Conservation (phyloP, 2,329 filamentous ascomycete species). For the Plenodomus biglobosus region DNA sequence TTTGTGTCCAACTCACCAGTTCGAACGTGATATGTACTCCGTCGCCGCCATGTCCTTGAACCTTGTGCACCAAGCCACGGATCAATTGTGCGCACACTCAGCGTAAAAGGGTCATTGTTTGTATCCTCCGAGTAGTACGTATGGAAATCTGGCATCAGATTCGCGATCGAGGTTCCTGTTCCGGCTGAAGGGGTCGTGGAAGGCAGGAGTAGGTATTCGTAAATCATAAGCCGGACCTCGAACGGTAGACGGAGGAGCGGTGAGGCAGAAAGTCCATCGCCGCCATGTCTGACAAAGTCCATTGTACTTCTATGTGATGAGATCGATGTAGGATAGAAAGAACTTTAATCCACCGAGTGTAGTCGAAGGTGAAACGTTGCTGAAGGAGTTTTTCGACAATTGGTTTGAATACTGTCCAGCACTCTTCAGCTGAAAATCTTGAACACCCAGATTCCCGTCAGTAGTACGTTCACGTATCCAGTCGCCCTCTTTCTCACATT, state of each 20-base stretch:
- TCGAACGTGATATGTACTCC: conserved; percentile 44
- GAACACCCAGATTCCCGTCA: no score
- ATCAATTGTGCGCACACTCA: conserved; percentile 50
- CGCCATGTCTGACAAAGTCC: background rate
- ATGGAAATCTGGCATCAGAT: conserved; percentile 45
- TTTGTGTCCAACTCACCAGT: conserved; percentile 29
- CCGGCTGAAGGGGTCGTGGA: conserved; percentile 36
- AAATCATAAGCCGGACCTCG: conserved; percentile 53
- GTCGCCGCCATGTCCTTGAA: conserved; percentile 31
- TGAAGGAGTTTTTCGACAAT: no score
- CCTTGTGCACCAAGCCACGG: conserved; percentile 37
- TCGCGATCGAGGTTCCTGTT: conserved; percentile 35
- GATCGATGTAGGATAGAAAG: background rate
- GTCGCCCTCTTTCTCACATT: no score
- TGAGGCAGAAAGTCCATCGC: conserved; percentile 18
- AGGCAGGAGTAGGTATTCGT: conserved; percentile 48
- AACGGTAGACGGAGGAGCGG: conserved; percentile 49
- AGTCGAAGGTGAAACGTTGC: background rate
- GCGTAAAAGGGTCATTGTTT: conserved; percentile 36
- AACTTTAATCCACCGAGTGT: background rate
- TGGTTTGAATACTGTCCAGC: no score
- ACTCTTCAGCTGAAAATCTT: no score
- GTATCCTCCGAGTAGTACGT: conserved; percentile 44
- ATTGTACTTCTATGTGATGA: background rate
- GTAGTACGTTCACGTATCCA: no score